Percentiles rank a stretch among this genome's conserved stretches.
These are phyloP conservation scores for Eucalyptus erythrocorys DNA, from an alignment of 345 rosid species.

Conservation along the genomic window DNA sequence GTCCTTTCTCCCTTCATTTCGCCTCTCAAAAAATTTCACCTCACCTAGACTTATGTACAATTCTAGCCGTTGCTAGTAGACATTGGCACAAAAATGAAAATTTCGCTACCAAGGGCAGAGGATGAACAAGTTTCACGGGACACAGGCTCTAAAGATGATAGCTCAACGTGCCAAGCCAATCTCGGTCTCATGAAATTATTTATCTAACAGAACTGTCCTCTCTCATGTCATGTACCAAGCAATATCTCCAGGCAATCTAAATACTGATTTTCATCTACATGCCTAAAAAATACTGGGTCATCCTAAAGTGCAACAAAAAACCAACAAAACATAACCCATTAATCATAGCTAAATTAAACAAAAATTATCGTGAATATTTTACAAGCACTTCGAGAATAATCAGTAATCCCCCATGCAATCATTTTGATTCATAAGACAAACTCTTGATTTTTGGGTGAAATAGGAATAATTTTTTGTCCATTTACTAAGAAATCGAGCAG, in stretches of 20 bases:
- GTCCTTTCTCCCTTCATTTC: background rate
- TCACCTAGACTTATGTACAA: background rate
- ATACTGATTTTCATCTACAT: background rate
- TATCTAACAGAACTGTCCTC: background rate
- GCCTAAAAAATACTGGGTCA: background rate
- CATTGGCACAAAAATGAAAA: background rate
- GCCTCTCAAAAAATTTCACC: background rate
- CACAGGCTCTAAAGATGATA: background rate
- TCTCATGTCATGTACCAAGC: background rate
- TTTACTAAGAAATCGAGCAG: background rate
- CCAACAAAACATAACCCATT: background rate
- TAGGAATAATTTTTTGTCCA: background rate
- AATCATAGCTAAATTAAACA: background rate
- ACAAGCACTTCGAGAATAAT: background rate
- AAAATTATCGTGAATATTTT: background rate
- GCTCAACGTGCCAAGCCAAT: background rate
- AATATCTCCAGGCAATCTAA: background rate
- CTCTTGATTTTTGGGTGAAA: background rate
- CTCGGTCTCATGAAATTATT: background rate
- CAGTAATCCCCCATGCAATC: background rate
- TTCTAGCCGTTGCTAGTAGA: background rate
- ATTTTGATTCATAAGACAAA: background rate
- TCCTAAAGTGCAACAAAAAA: background rate
- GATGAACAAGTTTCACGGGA: background rate
- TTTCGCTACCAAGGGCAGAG: background rate